Percentiles rank a stretch among this genome's conserved stretches.
These are phyloP conservation scores for Terana coerulea DNA, from an alignment of 768 basidiomycete genomes.

Conservation along the genomic window DNA sequence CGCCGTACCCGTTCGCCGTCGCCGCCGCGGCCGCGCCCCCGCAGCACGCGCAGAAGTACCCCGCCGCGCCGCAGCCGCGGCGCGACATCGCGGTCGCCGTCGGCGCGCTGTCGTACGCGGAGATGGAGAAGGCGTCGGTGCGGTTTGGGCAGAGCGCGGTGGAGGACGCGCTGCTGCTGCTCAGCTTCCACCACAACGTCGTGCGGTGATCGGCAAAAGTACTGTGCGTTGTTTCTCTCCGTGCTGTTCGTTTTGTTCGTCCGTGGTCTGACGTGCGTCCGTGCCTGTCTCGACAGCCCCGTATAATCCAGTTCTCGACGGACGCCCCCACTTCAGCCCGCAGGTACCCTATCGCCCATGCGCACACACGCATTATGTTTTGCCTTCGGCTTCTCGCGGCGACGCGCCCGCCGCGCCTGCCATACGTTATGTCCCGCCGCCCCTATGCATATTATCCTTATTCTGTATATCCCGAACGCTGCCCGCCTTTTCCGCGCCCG, in stretches of 20 bases:
- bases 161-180: slow-evolving; percentile 70
- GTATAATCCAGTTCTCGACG: slow-evolving; percentile 8
- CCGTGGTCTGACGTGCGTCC: background rate
- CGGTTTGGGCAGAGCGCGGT: slow-evolving; percentile 52
- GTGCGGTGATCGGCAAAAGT: slow-evolving; percentile 39
- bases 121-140: slow-evolving; percentile 42
- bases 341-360: slow-evolving; percentile 7
- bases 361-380: slow-evolving; percentile 4
- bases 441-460: slow-evolving; percentile 8
- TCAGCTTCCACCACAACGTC: slow-evolving; percentile 70
- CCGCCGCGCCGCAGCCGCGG: slow-evolving; percentile 18
- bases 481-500: background rate
- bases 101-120: slow-evolving; percentile 40
- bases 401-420: no score
- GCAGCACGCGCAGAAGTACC: slow-evolving; percentile 17
- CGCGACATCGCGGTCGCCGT: slow-evolving; percentile 29
- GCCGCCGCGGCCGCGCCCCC: slow-evolving; percentile 27
- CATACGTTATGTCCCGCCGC: no score
- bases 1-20: slow-evolving; percentile 48
- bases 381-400: no score
- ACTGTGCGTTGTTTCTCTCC: slow-evolving; percentile 13
- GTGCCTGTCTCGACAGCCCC: no score
- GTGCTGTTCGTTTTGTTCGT: background rate
- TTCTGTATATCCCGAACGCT: slow-evolving; percentile 7
- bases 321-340: no score